Evolutionary conservation across 2,329 filamentous ascomycete genomes (phyloP).

Genomic region (Aspergillus sp.): DNA sequence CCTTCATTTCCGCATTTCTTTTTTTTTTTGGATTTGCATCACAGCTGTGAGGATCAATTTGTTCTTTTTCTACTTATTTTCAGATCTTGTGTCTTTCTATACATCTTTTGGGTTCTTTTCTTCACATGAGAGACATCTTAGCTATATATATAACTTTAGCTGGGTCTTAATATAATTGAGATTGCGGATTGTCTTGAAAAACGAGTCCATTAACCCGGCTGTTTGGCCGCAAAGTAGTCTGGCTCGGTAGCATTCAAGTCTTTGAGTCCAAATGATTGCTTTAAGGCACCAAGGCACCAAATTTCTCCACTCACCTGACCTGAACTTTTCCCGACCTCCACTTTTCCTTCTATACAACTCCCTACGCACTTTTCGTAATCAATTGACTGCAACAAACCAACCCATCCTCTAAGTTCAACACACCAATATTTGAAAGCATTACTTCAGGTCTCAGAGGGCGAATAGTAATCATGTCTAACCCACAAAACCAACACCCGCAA

Average conservation of each 20-base stretch:
- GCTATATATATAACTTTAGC: neutral
- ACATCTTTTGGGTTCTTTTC: neutral
- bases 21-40: neutral
- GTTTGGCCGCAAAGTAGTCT: no score
- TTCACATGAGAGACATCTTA: neutral
- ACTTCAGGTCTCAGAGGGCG: no score
- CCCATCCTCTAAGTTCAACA: neutral
- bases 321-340: neutral
- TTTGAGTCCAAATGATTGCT: no score
- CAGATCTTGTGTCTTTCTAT: neutral
- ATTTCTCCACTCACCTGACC: neutral
- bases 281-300: conserved; percentile 6
- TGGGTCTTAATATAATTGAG: no score
- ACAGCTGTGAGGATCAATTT: neutral
- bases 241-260: no score
- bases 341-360: neutral
- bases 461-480: conserved; percentile 3
- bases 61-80: neutral
- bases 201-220: no score
- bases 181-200: no score
- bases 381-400: neutral
- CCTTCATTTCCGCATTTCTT: neutral
- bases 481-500: conserved; percentile 11
- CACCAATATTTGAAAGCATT: no score
- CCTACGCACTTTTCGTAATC: neutral